These are phyloP conservation scores for Vaccinium vitisidaea DNA, from an alignment of 148 eudicot species.

Conservation along the genomic window DNA sequence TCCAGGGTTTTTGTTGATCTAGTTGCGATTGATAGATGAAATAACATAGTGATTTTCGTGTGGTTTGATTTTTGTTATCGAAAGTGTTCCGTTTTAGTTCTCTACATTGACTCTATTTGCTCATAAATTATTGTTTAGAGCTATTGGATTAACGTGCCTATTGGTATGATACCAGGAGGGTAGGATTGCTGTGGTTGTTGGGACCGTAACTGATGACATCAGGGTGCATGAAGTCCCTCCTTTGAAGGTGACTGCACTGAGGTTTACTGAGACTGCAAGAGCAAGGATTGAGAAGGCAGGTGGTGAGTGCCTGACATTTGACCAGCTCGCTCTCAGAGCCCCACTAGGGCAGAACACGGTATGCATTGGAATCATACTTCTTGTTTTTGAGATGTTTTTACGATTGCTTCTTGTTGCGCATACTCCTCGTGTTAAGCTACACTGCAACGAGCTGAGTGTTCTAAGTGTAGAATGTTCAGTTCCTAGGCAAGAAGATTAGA, in stretches of 20 bases:
- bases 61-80: neutral
- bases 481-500: neutral
- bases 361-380: neutral
- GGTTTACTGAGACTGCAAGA: conserved; percentile 58
- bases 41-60: neutral
- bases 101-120: neutral
- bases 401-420: too few species aligned
- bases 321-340: conserved; percentile 58
- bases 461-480: neutral
- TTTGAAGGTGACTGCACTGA: conserved; percentile 49
- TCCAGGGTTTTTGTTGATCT: neutral
- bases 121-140: too few species aligned
- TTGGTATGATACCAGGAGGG: conserved; percentile 34
- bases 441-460: neutral
- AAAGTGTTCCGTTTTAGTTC: neutral
- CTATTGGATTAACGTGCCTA: neutral
- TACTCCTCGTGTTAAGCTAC: neutral
- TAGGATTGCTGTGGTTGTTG: conserved; percentile 44
- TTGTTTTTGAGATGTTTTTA: neutral
- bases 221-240: conserved; percentile 49
- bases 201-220: conserved; percentile 51
- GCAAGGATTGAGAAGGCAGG: conserved; percentile 65
- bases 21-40: neutral
- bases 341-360: conserved; percentile 73
- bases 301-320: conserved; percentile 60